phyloP scores from a whole-genome alignment of 2,329 filamentous ascomycete species.

The Fusarium buharicum region DNA sequence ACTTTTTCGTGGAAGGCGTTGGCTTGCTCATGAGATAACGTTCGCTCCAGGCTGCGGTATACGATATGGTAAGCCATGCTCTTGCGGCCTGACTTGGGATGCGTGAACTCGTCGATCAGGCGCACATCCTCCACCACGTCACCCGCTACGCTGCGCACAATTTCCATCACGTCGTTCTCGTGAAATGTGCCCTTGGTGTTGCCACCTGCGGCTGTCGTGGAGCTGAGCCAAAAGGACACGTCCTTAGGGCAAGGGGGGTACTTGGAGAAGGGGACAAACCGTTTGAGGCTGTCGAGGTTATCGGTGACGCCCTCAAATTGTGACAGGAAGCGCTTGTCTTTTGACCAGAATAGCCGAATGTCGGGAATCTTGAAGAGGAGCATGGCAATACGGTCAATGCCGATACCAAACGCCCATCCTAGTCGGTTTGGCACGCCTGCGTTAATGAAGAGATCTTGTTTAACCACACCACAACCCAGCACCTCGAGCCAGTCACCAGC shows the following conservation, averaged over 20 bases:
- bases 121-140: constrained; percentile 88
- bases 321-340: constrained; percentile 82
- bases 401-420: constrained; percentile 96
- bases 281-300: constrained; percentile 60
- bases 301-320: constrained; percentile 78
- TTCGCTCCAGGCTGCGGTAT: constrained; percentile 91
- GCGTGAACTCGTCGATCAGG: constrained; percentile 85
- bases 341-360: constrained; percentile 95
- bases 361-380: constrained; percentile 95
- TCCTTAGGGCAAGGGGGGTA: constrained; percentile 91
- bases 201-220: constrained; percentile 60
- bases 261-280: constrained; percentile 90
- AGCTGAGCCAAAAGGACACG: constrained; percentile 87
- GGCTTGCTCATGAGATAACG: constrained; percentile 83
- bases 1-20: constrained; percentile 81
- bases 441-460: constrained; percentile 81
- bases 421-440: constrained; percentile 79
- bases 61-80: constrained; percentile 94
- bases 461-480: constrained; percentile 89
- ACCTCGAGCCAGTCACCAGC: constrained; percentile 96
- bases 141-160: constrained; percentile 84
- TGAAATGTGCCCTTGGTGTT: constrained; percentile 71
- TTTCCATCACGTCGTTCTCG: constrained; percentile 97
- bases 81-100: constrained; percentile 83
- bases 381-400: constrained; percentile 96